Evolutionary conservation across 2,329 filamentous ascomycete species (phyloP).

Genomic region (Diplodia corticola): DNA sequence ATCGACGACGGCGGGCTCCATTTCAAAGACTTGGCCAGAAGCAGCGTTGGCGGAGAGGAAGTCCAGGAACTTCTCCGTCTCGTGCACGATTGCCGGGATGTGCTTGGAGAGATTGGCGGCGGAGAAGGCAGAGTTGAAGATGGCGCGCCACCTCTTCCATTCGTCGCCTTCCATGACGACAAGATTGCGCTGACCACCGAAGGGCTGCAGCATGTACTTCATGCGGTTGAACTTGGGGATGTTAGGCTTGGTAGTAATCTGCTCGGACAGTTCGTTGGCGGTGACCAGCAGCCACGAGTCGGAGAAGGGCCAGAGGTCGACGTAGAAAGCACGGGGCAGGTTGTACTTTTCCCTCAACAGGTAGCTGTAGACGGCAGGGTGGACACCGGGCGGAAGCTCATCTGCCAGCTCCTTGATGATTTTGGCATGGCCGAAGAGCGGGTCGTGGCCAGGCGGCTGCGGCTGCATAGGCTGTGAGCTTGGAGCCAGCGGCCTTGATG

Average conservation of each 20-base stretch:
- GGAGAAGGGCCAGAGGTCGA: conserved; percentile 19
- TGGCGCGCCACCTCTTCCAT: conserved; percentile 30
- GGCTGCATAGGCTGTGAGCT: neutral
- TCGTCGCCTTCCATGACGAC: conserved; percentile 26
- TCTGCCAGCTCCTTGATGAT: neutral
- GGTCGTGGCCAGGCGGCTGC: neutral
- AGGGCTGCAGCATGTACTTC: conserved; percentile 2
- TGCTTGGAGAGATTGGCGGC: conserved; percentile 28
- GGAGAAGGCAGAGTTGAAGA: conserved; percentile 31
- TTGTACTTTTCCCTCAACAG: conserved; percentile 5
- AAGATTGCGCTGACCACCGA: neutral
- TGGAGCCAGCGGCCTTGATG: neutral
- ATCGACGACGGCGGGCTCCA: conserved; percentile 11
- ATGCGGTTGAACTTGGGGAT: neutral
- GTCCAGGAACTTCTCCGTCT: conserved; percentile 26
- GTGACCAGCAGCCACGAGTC: neutral
- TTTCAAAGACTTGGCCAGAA: neutral
- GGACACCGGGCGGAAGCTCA: conserved; percentile 7
- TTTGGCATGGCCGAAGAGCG: neutral
- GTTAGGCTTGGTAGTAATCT: conserved; percentile 1
- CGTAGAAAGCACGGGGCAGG: conserved; percentile 7
- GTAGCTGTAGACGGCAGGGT: conserved; percentile 3
- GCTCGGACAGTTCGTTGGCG: neutral
- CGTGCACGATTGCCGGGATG: conserved; percentile 29
- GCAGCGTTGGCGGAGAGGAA: conserved; percentile 3